Percentiles rank a stretch among this genome's conserved stretches.
Conservation (phyloP, 352 stramenopile genomes). For the Thalassiosira delicatula region DNA sequence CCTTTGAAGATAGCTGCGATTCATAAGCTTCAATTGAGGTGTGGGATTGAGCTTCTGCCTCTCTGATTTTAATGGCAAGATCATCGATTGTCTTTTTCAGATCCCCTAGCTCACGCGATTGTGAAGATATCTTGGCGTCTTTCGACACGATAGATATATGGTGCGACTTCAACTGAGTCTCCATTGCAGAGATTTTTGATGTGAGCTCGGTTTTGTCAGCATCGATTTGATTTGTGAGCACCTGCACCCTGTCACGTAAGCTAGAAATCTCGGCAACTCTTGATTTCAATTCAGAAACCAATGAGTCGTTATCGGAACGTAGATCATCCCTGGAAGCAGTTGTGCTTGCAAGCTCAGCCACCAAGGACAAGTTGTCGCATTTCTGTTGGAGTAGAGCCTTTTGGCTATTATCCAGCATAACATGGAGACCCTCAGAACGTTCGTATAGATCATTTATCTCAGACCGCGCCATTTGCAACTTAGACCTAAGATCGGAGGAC, state of each 20-base stretch:
- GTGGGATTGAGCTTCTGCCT: slow-evolving; percentile 27
- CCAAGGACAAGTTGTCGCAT: slow-evolving; percentile 6
- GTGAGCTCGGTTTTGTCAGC: slow-evolving; percentile 15
- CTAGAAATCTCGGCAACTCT: slow-evolving; percentile 14
- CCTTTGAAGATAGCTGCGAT: slow-evolving; percentile 4
- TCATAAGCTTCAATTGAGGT: slow-evolving; percentile 11
- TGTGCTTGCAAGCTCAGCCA: slow-evolving; percentile 1
- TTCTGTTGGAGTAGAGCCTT: not conserved
- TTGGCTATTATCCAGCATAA: slow-evolving; percentile 17
- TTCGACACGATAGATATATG: slow-evolving; percentile 12
- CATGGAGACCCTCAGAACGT: slow-evolving; percentile 25
- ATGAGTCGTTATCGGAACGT: slow-evolving; percentile 1
- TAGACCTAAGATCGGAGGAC: slow-evolving; percentile 22
- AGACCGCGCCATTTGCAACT: slow-evolving; percentile 18
- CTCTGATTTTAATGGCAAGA: slow-evolving; percentile 16
- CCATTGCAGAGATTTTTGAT: slow-evolving; percentile 15
- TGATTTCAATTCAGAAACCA: slow-evolving; percentile 1
- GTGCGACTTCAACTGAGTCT: slow-evolving; percentile 8
- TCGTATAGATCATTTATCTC: slow-evolving; percentile 28
- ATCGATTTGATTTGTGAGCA: slow-evolving; percentile 20
- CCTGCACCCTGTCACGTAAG: not conserved
- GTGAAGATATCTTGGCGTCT: slow-evolving; percentile 26
- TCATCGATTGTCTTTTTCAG: slow-evolving; percentile 34
- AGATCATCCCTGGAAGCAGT: slow-evolving; percentile 12
- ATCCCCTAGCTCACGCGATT: slow-evolving; percentile 21